Evolutionary conservation across 1,139 yeast species (phyloP), one percentile per base, ranked within the genome.

Genomic region (Hansenula lynferdii): DNA sequence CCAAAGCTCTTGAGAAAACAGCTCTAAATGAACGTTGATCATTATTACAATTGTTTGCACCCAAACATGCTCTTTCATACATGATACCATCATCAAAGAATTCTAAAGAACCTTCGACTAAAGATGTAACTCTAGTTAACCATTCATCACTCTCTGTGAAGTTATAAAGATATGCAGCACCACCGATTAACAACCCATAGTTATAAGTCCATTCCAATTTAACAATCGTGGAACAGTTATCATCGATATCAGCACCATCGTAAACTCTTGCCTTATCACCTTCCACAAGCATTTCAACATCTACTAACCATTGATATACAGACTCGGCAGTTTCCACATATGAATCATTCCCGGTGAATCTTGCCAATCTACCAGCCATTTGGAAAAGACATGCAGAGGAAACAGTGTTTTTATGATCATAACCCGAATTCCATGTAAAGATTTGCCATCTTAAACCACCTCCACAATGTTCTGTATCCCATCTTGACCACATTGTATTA

Each of bases 391-490:
- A 85, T 16, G 96, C 97, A 54, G 87, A 86, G 27, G 94, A 77
- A 44, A 90, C 90, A 12, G 95, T 72, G 61, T 90, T 90, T 62
- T 90, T 90, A 60, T 90, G 90, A 61, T 85, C 83, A 60, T 89
- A 90, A 49, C 97, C 97, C 7, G 87, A 72, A 61, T 90, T 90
- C 95, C 96, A 90, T 39, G 85, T 77, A 68, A 85, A 90, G 57
- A 90, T 90, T 67, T 90, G 97, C 97, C 97, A 90, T 64, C 97
- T 75, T 47, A 90, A 69, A 2, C 97, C 97, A 42, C 97, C 97
- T 38, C 74, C 77, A 64, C 97, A 90, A 41, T 72, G 56, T 2
- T 57, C 67, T 5, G 61, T 52, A 57, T 90, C 97, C 97, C 97
- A 90, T 60, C 97, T 75, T 30, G 76, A 67, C 39, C 85, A 76